Conservation (phyloP, 768 basidiomycete species). For the Boletus speciosus region DNA sequence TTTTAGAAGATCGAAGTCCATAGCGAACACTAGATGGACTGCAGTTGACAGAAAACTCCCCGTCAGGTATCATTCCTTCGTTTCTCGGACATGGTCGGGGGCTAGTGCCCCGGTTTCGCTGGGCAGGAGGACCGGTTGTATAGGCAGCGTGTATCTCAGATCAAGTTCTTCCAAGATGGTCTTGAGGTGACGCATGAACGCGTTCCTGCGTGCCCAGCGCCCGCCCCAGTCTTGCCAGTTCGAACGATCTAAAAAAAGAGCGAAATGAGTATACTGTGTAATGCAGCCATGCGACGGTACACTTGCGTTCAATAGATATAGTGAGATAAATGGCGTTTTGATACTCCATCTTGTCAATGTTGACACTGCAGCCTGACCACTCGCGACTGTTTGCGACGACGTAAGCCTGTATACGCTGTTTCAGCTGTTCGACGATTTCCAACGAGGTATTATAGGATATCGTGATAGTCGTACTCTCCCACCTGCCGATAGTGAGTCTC, state of each 20-base stretch:
- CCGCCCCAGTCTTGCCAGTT: constrained; percentile 91
- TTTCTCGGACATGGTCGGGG: neutral
- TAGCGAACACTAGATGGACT: neutral
- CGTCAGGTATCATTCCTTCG: neutral
- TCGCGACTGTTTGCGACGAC: constrained; percentile 64
- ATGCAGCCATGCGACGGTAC: neutral
- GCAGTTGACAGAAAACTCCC: neutral
- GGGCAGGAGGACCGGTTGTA: constrained; percentile 66
- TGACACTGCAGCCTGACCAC: constrained; percentile 61
- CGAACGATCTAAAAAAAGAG: constrained; percentile 50
- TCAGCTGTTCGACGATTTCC: constrained; percentile 66
- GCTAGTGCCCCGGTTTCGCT: constrained; percentile 6
- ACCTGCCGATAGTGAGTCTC: constrained; percentile 31
- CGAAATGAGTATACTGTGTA: neutral
- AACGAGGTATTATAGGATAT: constrained; percentile 70
- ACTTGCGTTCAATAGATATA: constrained; percentile 70
- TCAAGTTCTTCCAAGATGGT: constrained; percentile 70
- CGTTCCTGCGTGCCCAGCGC: constrained; percentile 69
- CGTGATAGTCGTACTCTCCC: constrained; percentile 67
- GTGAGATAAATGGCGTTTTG: constrained; percentile 68
- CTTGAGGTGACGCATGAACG: constrained; percentile 75
- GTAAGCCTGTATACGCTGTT: constrained; percentile 54
- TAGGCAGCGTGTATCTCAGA: constrained; percentile 63
- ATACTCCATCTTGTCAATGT: constrained; percentile 78
- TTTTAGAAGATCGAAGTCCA: neutral